These are phyloP conservation scores for Aspergillus viridinutans DNA, from an alignment of 2,329 filamentous ascomycete genomes.

Conservation along the genomic window DNA sequence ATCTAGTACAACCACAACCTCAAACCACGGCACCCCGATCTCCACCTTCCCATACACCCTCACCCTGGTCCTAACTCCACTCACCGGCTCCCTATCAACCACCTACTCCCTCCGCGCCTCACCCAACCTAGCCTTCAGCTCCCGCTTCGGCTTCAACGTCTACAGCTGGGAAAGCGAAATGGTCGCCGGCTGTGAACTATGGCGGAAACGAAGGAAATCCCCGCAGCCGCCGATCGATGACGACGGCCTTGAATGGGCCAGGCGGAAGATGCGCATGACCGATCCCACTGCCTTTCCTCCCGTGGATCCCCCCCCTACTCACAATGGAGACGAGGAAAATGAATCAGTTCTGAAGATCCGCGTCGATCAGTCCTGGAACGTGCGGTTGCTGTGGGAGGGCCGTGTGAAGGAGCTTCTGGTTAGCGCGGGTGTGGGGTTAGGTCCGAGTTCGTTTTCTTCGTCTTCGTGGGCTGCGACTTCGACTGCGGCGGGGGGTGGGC, in stretches of 20 bases:
- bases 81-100: slow-evolving; percentile 89
- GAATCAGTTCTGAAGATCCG: slow-evolving; percentile 86
- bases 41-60: slow-evolving; percentile 88
- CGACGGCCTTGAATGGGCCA: slow-evolving; percentile 42
- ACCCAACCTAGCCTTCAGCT: slow-evolving; percentile 76
- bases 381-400: slow-evolving; percentile 89
- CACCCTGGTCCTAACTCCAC: slow-evolving; percentile 84
- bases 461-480: slow-evolving; percentile 23
- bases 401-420: slow-evolving; percentile 88
- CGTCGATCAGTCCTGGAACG: slow-evolving; percentile 80
- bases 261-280: slow-evolving; percentile 32
- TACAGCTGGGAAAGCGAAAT: slow-evolving; percentile 97
- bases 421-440: slow-evolving; percentile 81
- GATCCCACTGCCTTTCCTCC: slow-evolving; percentile 18
- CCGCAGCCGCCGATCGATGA: slow-evolving; percentile 30
- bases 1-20: slow-evolving; percentile 18
- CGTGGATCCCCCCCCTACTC: slow-evolving; percentile 7
- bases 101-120: slow-evolving; percentile 90
- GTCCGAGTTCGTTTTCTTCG: slow-evolving; percentile 45
- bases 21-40: slow-evolving; percentile 31
- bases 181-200: slow-evolving; percentile 87
- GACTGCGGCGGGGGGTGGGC: slow-evolving; percentile 18
- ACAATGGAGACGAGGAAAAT: slow-evolving; percentile 58
- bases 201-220: slow-evolving; percentile 56
- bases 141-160: slow-evolving; percentile 92